phyloP scores from a whole-genome alignment of 306 rosid genomes.

The Astragalus membranaceus region DNA sequence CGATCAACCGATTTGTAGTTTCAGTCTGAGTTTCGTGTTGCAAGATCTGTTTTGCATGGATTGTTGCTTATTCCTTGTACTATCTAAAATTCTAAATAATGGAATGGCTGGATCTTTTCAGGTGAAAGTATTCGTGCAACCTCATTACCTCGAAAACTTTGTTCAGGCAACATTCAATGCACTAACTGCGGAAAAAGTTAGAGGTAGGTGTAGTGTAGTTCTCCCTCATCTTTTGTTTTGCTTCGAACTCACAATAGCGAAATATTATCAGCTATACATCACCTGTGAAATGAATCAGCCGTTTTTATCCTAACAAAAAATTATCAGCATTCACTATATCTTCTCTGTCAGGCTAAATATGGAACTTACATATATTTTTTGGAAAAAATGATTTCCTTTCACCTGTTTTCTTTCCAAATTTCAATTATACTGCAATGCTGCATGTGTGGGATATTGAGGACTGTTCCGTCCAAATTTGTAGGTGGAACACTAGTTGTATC shows the following conservation, averaged over 20 bases:
- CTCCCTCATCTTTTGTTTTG: background rate
- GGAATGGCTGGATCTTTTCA: constrained; percentile 39
- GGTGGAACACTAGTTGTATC: constrained; percentile 95
- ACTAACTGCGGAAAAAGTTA: constrained; percentile 68
- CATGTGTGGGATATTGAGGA: background rate
- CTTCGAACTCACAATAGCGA: background rate
- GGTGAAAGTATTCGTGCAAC: constrained; percentile 90
- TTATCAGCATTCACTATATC: background rate
- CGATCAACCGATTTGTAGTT: background rate
- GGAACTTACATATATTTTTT: background rate
- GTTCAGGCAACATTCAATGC: constrained; percentile 89
- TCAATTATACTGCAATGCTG: background rate
- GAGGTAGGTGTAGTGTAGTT: constrained; percentile 38
- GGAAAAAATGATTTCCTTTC: background rate
- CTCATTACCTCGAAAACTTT: constrained; percentile 81
- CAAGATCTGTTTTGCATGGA: background rate
- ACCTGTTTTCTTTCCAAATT: background rate
- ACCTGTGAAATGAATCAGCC: background rate
- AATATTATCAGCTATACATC: background rate
- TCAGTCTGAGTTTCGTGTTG: constrained; percentile 8
- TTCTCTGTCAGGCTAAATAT: background rate
- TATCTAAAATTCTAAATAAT: constrained; percentile 5
- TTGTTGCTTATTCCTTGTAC: background rate
- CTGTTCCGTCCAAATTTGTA: constrained; percentile 27
- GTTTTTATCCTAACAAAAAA: background rate